phyloP scores from a whole-genome alignment of 2,329 filamentous ascomycete species.

The Teratosphaeria destructans region DNA sequence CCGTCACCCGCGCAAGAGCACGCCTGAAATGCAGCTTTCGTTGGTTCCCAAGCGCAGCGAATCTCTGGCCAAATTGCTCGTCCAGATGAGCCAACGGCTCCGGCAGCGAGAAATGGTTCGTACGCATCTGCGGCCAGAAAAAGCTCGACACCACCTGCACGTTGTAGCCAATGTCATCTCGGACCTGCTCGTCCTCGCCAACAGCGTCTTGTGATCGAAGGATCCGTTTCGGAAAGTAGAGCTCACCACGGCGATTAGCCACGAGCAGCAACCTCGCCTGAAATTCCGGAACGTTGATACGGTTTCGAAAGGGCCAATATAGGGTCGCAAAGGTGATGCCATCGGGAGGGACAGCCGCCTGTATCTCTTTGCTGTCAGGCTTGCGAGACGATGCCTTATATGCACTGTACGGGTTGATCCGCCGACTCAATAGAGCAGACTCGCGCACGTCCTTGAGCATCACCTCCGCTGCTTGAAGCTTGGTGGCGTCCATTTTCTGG shows the following conservation, averaged over 20 bases:
- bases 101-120: constrained; percentile 58
- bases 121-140: constrained; percentile 80
- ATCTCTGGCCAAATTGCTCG: constrained; percentile 60
- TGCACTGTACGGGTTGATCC: constrained; percentile 21
- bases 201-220: constrained; percentile 8
- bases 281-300: constrained; percentile 18
- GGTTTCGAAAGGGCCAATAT: constrained; percentile 16
- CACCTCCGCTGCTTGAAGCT: constrained; percentile 87
- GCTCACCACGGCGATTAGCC: constrained; percentile 17
- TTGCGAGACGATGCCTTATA: constrained; percentile 9
- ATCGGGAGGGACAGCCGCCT: constrained; percentile 25
- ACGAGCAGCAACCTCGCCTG: constrained; percentile 17
- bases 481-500: constrained; percentile 66
- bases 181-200: neutral
- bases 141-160: constrained; percentile 82
- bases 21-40: constrained; percentile 85
- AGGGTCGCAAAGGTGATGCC: constrained; percentile 26
- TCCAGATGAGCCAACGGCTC: constrained; percentile 50
- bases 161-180: constrained; percentile 43
- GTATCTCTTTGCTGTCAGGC: constrained; percentile 22
- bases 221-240: constrained; percentile 21
- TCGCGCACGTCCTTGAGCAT: constrained; percentile 93
- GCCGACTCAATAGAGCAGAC: constrained; percentile 52
- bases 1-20: constrained; percentile 65
- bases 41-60: constrained; percentile 68